phyloP scores from a whole-genome alignment of 352 stramenopile genomes.

The Phytophthora europaea region DNA sequence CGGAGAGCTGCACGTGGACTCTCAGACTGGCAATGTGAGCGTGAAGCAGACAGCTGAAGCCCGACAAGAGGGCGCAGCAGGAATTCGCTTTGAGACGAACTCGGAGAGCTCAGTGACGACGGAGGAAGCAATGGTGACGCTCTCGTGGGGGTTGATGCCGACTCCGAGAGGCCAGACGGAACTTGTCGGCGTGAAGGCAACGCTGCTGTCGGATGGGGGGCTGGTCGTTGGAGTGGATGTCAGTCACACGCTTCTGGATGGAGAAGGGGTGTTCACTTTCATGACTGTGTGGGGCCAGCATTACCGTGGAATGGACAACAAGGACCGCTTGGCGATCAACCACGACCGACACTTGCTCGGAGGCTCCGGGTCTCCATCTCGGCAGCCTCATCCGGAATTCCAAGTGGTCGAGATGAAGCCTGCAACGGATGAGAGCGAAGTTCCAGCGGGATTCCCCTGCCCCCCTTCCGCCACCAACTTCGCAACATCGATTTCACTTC shows the following conservation, averaged over 20 bases:
- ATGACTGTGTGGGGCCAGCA: slow-evolving; percentile 63
- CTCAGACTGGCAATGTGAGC: slow-evolving; percentile 35
- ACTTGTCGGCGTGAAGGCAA: slow-evolving; percentile 47
- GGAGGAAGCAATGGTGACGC: slow-evolving; percentile 34
- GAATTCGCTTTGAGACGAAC: slow-evolving; percentile 49
- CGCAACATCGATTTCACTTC: slow-evolving; percentile 55
- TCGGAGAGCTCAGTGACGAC: slow-evolving; percentile 30
- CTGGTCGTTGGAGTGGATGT: slow-evolving; percentile 54
- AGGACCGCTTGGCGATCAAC: slow-evolving; percentile 38
- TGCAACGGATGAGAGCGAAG: background rate
- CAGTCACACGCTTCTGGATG: slow-evolving; percentile 60
- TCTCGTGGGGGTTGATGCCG: slow-evolving; percentile 43
- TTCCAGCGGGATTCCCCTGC: background rate
- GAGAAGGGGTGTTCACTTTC: slow-evolving; percentile 66
- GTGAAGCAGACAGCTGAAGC: slow-evolving; percentile 34
- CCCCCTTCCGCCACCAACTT: slow-evolving; percentile 21
- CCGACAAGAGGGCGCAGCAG: slow-evolving; percentile 20
- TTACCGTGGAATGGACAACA: slow-evolving; percentile 44
- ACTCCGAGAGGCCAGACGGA: slow-evolving; percentile 19
- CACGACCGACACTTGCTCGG: slow-evolving; percentile 54
- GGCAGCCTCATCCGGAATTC: slow-evolving; percentile 58
- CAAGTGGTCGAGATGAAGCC: slow-evolving; percentile 11
- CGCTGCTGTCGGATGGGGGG: slow-evolving; percentile 52
- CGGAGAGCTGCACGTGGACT: slow-evolving; percentile 40
- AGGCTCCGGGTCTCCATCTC: slow-evolving; percentile 24